Evolutionary conservation across 331 rosid species (phyloP).

Genomic region (Erythrophleum ivorense): DNA sequence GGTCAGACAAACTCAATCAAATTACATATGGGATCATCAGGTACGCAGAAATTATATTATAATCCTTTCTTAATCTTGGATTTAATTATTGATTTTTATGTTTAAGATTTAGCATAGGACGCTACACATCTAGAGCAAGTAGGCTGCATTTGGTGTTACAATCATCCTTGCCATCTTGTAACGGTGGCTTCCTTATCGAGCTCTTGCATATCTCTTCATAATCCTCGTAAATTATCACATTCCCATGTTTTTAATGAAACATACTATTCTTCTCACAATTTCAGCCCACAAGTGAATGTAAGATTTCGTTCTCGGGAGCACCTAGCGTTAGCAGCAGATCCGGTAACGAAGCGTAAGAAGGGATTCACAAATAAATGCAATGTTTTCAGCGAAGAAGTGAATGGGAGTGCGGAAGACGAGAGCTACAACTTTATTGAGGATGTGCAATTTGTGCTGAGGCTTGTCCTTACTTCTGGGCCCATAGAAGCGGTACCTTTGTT

Average conservation of each 20-base stretch:
- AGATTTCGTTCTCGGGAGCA: neutral
- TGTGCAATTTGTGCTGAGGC: conserved; percentile 86
- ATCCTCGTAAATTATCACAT: conserved; percentile 17
- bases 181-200: conserved; percentile 46
- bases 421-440: conserved; percentile 50
- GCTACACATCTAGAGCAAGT: too few relatives aligned
- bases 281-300: conserved; percentile 2
- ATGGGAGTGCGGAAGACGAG: conserved; percentile 49
- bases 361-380: conserved; percentile 25
- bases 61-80: too few relatives aligned
- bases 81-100: too few relatives aligned
- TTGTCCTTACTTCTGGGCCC: conserved; percentile 88
- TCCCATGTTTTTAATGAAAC: neutral
- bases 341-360: conserved; percentile 28
- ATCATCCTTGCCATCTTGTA: neutral
- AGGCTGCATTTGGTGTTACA: neutral
- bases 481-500: conserved; percentile 82
- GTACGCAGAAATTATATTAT: too few relatives aligned
- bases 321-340: neutral
- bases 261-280: neutral
- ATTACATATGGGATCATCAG: too few relatives aligned
- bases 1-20: too few relatives aligned
- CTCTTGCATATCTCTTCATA: conserved; percentile 35
- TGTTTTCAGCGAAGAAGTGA: conserved; percentile 37
- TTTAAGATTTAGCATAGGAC: too few relatives aligned